These are phyloP conservation scores for Closterium sp. DNA, from an alignment of 139 green algal species.

Conservation along the genomic window DNA sequence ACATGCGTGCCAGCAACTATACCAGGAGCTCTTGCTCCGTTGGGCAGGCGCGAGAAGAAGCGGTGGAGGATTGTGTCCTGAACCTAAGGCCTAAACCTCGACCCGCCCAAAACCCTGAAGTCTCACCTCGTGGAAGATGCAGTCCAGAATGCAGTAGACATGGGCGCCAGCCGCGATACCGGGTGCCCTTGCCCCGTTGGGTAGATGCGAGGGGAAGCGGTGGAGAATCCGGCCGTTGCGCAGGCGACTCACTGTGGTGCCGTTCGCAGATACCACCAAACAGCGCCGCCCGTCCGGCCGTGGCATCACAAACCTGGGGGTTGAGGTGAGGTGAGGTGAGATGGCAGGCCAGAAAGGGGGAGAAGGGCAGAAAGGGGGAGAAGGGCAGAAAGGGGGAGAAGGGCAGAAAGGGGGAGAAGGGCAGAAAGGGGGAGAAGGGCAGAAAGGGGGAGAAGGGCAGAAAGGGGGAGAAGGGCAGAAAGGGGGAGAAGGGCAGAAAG, in stretches of 20 bases:
- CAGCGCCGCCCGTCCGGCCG: slow-evolving; percentile 83
- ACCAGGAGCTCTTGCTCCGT: too few species aligned
- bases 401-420: too few species aligned
- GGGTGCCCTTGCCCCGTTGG: slow-evolving; percentile 50
- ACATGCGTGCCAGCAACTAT: too few species aligned
- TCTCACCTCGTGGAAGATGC: slow-evolving; percentile 60
- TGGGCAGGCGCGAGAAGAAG: slow-evolving; percentile 67
- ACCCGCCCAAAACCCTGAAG: too few species aligned
- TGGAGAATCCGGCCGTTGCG: slow-evolving; percentile 63
- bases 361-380: too few species aligned
- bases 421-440: too few species aligned
- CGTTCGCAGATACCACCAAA: slow-evolving; percentile 66
- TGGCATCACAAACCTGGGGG: slow-evolving; percentile 71
- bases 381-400: too few species aligned
- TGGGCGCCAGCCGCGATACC: slow-evolving; percentile 10
- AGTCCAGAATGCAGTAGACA: slow-evolving; percentile 56
- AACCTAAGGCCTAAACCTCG: too few species aligned
- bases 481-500: too few species aligned
- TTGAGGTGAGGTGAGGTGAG: neutral
- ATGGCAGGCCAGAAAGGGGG: neutral
- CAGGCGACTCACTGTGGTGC: slow-evolving; percentile 54
- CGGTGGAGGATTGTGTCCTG: slow-evolving; percentile 59
- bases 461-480: too few species aligned
- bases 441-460: too few species aligned
- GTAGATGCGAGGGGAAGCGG: slow-evolving; percentile 64